These are phyloP conservation scores for Hydrangea macrophylla DNA, from an alignment of 148 eudicot species.

Conservation along the genomic window DNA sequence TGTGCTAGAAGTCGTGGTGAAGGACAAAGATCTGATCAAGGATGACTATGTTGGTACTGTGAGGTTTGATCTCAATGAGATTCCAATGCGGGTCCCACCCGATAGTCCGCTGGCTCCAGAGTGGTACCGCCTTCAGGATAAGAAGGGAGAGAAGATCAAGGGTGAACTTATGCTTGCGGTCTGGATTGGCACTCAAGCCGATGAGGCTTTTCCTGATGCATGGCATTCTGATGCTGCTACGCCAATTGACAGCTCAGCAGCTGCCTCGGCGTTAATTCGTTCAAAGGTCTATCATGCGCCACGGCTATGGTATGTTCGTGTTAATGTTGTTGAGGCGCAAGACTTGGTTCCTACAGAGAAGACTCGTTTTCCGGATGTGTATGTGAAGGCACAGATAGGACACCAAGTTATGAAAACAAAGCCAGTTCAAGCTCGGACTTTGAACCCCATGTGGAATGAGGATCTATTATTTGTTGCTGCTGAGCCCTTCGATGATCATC, in stretches of 20 bases:
- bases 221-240: slow-evolving; percentile 95
- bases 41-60: slow-evolving; percentile 89
- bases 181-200: slow-evolving; percentile 98
- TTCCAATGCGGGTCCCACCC: slow-evolving; percentile 89
- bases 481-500: slow-evolving; percentile 94
- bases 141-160: slow-evolving; percentile 73
- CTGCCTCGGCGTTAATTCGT: slow-evolving; percentile 64
- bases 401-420: slow-evolving; percentile 78
- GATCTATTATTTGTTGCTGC: slow-evolving; percentile 90
- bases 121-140: slow-evolving; percentile 91
- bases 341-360: slow-evolving; percentile 81
- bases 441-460: slow-evolving; percentile 88
- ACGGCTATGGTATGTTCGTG: slow-evolving; percentile 88
- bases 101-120: slow-evolving; percentile 97
- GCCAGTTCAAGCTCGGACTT: slow-evolving; percentile 64
- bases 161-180: slow-evolving; percentile 95
- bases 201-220: slow-evolving; percentile 88
- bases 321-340: slow-evolving; percentile 93
- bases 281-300: slow-evolving; percentile 96
- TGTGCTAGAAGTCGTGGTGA: slow-evolving; percentile 71
- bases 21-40: slow-evolving; percentile 82
- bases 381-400: slow-evolving; percentile 89
- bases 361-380: slow-evolving; percentile 84
- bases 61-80: slow-evolving; percentile 80
- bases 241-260: slow-evolving; percentile 71